Base-by-base conservation (phyloP, 768 basidiomycete genomes). In the Nidula microcarpa region DNA sequence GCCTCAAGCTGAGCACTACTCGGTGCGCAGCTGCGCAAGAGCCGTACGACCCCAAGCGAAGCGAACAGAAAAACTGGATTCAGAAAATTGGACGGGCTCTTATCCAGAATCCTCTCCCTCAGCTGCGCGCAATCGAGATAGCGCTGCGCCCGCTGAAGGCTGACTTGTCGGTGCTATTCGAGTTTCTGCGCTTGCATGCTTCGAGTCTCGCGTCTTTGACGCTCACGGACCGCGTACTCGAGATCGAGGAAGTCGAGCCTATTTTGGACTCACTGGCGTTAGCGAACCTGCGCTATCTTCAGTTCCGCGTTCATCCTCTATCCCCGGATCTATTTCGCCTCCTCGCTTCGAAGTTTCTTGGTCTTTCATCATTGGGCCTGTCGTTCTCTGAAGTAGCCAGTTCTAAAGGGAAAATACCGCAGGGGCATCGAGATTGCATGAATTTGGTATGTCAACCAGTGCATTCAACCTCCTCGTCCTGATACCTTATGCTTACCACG, bases 61-160 rank as follows among this genome's bases (percentile, higher is more conserved):
- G 67, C 68, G 60, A 65, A 5, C 63, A 60, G 54, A 67, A 68
- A 52, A 67, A 63, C 39, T 78, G 78, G 78, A 73, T 80, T n/a
- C 73, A 69, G 39, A 63, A 64, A 10, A 71, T 73, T 16, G 51
- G 76, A 17, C 59, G 56, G n/a, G 61, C 64, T 3, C 50, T 71
- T 23, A 52, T 59, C 33, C 50, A 36, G 1, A 11, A 10, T 10
- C 67, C 67, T 5, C 70, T 71, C 52, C 66, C 70, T 8, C 55
- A 58, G 17, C 70, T 79, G 33, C 56, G 65, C 33, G 53, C 58
- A 6, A 55, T 76, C 18, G 63, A 65, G 4, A 45, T 77, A 17
- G 70, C 73, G 1, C 57, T 79, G 8, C 65, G 77, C 10, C 77
- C 77, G 1, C 61, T 79, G 2, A 67, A 58, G 50, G 65, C 70